A percentile compares a stretch with the other conserved stretches of the same genome.
Conservation (phyloP, 1,284 basidiomycete genomes). For the Leccinum olivaceoglutinosum region DNA sequence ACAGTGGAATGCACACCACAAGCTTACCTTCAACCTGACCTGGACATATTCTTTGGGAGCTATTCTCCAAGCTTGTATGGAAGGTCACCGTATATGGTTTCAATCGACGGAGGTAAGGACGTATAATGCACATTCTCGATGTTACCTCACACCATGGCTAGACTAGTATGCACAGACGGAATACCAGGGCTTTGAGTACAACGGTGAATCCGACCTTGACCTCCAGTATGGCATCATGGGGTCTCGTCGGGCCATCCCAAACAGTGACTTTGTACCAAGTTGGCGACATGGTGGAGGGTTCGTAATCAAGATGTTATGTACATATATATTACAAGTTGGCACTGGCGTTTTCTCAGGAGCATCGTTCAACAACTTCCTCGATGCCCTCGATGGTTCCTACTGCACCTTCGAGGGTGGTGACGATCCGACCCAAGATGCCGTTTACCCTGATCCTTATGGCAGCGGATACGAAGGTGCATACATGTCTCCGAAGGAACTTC, state of each 20-base stretch:
- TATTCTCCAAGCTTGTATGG: constrained; percentile 19
- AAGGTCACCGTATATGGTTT: constrained; percentile 17
- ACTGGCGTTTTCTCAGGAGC: not conserved
- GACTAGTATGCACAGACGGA: constrained; percentile 31
- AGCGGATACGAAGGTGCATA: constrained; percentile 31
- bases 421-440: constrained; percentile 33
- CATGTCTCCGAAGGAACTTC: not conserved
- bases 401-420: constrained; percentile 46
- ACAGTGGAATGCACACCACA: constrained; percentile 25
- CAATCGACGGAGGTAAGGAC: constrained; percentile 26
- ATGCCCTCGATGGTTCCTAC: constrained; percentile 42
- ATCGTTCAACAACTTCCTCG: constrained; percentile 42
- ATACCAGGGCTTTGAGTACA: constrained; percentile 33
- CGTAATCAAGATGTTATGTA: not conserved
- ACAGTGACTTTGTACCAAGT: constrained; percentile 40
- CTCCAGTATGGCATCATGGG: constrained; percentile 41
- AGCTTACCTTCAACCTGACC: constrained; percentile 38
- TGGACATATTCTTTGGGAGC: constrained; percentile 40
- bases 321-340: not conserved
- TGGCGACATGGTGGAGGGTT: constrained; percentile 38
- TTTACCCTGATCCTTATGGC: constrained; percentile 38
- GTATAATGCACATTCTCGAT: no score
- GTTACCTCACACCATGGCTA: constrained; percentile 16
- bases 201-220: constrained; percentile 47
- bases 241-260: constrained; percentile 34